A percentile compares a stretch with the other conserved stretches of the same genome.
These are phyloP conservation scores for Deinandra increscens DNA, from an alignment of 129 eudicot species.

Conservation along the genomic window DNA sequence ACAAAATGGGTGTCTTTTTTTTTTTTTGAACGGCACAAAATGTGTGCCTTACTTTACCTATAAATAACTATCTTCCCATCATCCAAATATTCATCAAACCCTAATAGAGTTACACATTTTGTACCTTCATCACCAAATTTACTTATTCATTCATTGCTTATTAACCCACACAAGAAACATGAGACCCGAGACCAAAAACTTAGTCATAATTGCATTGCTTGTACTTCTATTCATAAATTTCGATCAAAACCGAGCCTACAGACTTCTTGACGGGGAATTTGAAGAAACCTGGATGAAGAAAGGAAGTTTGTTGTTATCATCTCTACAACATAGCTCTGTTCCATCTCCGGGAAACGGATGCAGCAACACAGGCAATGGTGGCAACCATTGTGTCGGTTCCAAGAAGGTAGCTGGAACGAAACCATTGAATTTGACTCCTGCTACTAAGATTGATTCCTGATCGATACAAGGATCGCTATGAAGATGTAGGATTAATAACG, in stretches of 20 bases:
- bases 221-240: conserved; percentile 12
- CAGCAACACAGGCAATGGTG: conserved; percentile 29
- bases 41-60: not conserved
- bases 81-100: conserved; percentile 16
- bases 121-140: too few relatives aligned
- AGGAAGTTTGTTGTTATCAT: conserved; percentile 29
- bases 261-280: conserved; percentile 35
- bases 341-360: conserved; percentile 38
- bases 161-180: conserved; percentile 16
- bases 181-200: not conserved
- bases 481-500: too few relatives aligned
- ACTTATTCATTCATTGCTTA: not conserved
- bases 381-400: conserved; percentile 28
- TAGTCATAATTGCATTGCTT: conserved; percentile 3
- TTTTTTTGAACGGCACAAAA: too few relatives aligned
- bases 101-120: not conserved
- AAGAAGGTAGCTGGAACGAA: conserved; percentile 30
- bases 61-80: not conserved
- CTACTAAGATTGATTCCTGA: not conserved
- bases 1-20: too few relatives aligned
- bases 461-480: too few relatives aligned
- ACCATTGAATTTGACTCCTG: not conserved
- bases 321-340: conserved; percentile 19
- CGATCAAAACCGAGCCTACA: conserved; percentile 15
- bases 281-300: conserved; percentile 30